Conservation (phyloP, 768 basidiomycete species). For the Tylopilus subfusipes region DNA sequence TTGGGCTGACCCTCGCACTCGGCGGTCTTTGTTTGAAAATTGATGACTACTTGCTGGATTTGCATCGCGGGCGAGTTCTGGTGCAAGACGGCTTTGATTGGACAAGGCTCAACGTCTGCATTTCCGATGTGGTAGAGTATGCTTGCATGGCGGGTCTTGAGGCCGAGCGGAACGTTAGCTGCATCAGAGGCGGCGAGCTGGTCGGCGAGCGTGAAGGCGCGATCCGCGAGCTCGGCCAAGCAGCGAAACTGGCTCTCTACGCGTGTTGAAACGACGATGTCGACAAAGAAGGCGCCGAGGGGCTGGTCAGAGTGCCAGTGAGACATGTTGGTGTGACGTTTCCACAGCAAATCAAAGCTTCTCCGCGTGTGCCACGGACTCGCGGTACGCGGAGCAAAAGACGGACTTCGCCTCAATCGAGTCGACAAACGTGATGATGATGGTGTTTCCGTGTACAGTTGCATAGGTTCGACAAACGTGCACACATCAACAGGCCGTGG, state of each 20-base stretch:
- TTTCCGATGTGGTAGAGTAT: conserved; percentile 13
- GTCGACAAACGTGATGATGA: too few relatives aligned
- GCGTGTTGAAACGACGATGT: conserved; percentile 6
- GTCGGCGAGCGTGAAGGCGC: conserved; percentile 15
- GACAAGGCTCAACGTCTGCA: conserved; percentile 1
- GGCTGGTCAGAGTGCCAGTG: conserved; percentile 5
- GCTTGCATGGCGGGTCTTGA: conserved; percentile 14
- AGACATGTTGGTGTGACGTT: conserved; percentile 8
- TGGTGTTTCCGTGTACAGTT: too few relatives aligned
- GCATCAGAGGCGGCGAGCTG: neutral
- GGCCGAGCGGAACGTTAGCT: neutral
- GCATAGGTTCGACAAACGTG: too few relatives aligned
- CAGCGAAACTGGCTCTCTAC: conserved; percentile 3
- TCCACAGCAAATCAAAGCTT: too few relatives aligned
- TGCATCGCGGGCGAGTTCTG: conserved; percentile 8
- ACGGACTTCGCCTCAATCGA: too few relatives aligned
- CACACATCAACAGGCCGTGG: too few relatives aligned
- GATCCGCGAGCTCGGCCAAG: conserved; percentile 20
- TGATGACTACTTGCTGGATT: conserved; percentile 11
- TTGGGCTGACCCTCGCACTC: conserved; percentile 11
- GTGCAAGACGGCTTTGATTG: conserved; percentile 14
- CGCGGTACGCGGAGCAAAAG: too few relatives aligned
- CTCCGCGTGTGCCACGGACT: too few relatives aligned
- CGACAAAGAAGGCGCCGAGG: conserved; percentile 14
- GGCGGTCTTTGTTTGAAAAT: conserved; percentile 16